Conservation (phyloP, 2,329 filamentous ascomycete genomes). For the Exserohilum rostratum region DNA sequence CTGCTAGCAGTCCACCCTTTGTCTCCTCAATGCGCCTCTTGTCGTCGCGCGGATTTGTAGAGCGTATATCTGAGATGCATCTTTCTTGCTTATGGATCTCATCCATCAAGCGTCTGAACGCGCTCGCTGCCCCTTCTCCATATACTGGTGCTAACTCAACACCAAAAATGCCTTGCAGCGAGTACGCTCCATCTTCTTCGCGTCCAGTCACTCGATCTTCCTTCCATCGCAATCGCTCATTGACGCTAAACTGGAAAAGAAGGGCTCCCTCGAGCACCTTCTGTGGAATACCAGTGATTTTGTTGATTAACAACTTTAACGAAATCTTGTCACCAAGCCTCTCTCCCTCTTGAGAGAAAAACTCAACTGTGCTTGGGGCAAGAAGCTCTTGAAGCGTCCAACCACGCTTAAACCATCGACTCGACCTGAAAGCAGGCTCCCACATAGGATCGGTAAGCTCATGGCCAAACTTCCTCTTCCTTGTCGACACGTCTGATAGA, state of each 20-base stretch:
- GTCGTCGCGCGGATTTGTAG: not conserved
- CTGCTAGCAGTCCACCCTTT: constrained; percentile 8
- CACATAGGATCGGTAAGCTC: not conserved
- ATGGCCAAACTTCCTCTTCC: not conserved
- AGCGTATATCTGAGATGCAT: not conserved
- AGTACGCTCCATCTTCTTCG: constrained; percentile 2
- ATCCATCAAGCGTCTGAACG: not conserved
- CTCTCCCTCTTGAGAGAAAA: not conserved
- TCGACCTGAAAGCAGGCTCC: not conserved
- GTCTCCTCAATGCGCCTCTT: not conserved
- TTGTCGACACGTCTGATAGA: not conserved
- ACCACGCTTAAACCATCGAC: not conserved
- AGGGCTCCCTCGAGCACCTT: not conserved
- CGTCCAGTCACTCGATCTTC: not conserved
- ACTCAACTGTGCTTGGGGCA: not conserved
- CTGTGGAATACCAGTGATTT: not conserved
- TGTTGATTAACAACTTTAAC: not conserved
- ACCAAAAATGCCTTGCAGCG: not conserved
- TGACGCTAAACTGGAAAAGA: not conserved
- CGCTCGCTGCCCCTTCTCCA: not conserved
- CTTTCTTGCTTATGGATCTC: not conserved
- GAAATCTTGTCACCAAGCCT: not conserved
- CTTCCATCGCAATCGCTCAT: constrained; percentile 1
- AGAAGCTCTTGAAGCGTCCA: constrained; percentile 10
- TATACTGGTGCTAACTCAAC: not conserved